Conservation (phyloP, 2,329 filamentous ascomycete species). For the Cladophialophora chaetospira region DNA sequence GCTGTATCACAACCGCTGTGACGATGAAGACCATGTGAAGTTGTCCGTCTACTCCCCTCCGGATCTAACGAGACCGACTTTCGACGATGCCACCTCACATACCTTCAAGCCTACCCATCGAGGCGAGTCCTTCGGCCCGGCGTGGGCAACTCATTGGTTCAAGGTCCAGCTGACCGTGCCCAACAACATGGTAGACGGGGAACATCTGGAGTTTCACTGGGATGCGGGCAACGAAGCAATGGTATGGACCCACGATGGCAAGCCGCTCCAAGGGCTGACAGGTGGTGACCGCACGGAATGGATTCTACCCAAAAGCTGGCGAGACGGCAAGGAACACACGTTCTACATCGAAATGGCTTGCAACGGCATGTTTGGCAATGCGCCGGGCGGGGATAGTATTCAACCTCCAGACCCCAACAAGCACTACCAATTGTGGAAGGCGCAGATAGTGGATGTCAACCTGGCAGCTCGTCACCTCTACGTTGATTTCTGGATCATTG, state of each 20-base stretch:
- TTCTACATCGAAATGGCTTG: conserved; percentile 99
- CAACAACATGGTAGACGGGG: conserved; percentile 68
- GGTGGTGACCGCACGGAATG: conserved; percentile 89
- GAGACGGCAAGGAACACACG: conserved; percentile 81
- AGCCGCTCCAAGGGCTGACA: conserved; percentile 86
- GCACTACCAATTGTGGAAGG: conserved; percentile 73
- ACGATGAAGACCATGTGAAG: conserved; percentile 75
- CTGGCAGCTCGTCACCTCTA: conserved; percentile 77
- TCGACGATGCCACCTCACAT: conserved; percentile 78
- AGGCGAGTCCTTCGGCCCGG: conserved; percentile 83
- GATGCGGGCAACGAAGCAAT: conserved; percentile 93
- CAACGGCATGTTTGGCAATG: conserved; percentile 97
- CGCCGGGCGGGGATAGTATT: conserved; percentile 78
- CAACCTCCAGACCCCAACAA: conserved; percentile 85
- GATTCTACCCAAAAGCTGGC: conserved; percentile 79
- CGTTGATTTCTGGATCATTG: conserved; percentile 95
- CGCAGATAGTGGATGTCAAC: conserved; percentile 88
- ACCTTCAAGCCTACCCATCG: conserved; percentile 73
- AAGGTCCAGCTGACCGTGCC: conserved; percentile 79
- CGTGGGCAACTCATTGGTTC: conserved; percentile 99
- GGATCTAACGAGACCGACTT: conserved; percentile 75
- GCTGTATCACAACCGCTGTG: conserved; percentile 67
- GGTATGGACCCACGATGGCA: conserved; percentile 88
- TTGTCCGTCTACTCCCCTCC: conserved; percentile 86
- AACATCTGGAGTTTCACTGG: conserved; percentile 93